Evolutionary conservation across 2,329 filamentous ascomycete species (phyloP), one percentile per base, ranked within the genome.

Genomic region (Claviceps sp.): DNA sequence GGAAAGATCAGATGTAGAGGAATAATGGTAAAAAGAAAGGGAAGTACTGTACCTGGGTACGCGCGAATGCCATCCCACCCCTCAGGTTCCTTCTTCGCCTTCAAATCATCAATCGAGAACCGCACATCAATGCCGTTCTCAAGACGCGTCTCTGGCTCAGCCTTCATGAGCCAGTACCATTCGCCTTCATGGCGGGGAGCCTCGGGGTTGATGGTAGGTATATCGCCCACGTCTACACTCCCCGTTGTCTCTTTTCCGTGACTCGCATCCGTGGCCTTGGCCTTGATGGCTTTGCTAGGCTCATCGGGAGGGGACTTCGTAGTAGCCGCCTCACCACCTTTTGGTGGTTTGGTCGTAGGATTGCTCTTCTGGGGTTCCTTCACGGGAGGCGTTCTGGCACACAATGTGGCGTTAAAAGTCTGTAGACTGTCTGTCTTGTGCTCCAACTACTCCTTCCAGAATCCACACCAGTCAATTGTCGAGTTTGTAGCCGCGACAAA

Each of bases 81-180:
- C 63, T 97, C 91, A 1, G 91, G 89, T 60, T 80, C 77, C 0
- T 73, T 81, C 61, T 81, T 85, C 0, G 80, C 77, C 14, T 78
- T 77, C 39, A 98, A 70, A 64, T 97, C 90, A 61, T 97, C 89
- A 61, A 98, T 96, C 1, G 89, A 94, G 69, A 97, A 98, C 58
- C 82, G 85, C 46, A 96, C 88, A 64, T 97, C 90, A 49, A 87
- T 73, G 1, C 89, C 91, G 51, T 89, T 91, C 65, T 95, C 89
- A 16, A 89, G 71, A 5, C 93, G 84, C 4, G 89, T 81, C 60
- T 95, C 87, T 0, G 93, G 91, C 69, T 98, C 87, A 0, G 87
- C 87, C 70, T 91, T 93, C 77, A 93, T 78, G 37, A 93, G 76
- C 86, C 87, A 90, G 67, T 85, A 89, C 67, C 69, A 71, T 49